These are phyloP conservation scores for Yamadazyma spencermartinsiae DNA, from an alignment of 1,139 yeast genomes.

Conservation along the genomic window DNA sequence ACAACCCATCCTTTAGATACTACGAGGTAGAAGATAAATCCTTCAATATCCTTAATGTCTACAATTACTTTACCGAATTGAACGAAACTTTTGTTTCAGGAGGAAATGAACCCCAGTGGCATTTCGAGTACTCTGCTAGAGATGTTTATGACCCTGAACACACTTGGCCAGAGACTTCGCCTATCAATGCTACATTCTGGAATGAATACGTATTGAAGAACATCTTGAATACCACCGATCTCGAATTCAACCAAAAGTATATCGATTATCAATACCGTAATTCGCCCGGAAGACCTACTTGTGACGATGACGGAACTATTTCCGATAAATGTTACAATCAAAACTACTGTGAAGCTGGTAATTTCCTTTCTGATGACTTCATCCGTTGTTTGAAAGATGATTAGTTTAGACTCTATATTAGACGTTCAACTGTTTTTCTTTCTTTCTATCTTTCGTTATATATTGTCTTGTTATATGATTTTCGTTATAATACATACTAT, in stretches of 20 bases:
- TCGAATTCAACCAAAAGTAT: constrained; percentile 47
- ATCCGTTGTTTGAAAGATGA: constrained; percentile 10
- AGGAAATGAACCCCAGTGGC: constrained; percentile 55
- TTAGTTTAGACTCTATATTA: background rate
- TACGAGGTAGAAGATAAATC: constrained; percentile 66
- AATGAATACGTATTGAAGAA: constrained; percentile 37
- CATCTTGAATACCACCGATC: constrained; percentile 34
- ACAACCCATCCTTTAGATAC: constrained; percentile 72
- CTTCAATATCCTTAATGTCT: constrained; percentile 60
- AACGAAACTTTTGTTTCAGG: constrained; percentile 51
- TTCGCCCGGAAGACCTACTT: constrained; percentile 51
- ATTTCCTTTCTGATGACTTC: constrained; percentile 13
- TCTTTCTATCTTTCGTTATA: background rate
- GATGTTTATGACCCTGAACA: constrained; percentile 44
- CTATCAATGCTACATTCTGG: constrained; percentile 64
- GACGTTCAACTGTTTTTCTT: background rate
- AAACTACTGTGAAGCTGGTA: constrained; percentile 43
- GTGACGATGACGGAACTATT: constrained; percentile 34
- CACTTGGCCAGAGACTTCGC: constrained; percentile 52
- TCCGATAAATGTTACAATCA: constrained; percentile 37
- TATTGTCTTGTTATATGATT: background rate
- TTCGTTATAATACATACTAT: background rate
- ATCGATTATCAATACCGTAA: constrained; percentile 49
- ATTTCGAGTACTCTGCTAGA: constrained; percentile 55
- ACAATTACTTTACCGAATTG: constrained; percentile 54